Base-by-base conservation (phyloP, 768 basidiomycete genomes). In the Gloeostereum incarnatum region DNA sequence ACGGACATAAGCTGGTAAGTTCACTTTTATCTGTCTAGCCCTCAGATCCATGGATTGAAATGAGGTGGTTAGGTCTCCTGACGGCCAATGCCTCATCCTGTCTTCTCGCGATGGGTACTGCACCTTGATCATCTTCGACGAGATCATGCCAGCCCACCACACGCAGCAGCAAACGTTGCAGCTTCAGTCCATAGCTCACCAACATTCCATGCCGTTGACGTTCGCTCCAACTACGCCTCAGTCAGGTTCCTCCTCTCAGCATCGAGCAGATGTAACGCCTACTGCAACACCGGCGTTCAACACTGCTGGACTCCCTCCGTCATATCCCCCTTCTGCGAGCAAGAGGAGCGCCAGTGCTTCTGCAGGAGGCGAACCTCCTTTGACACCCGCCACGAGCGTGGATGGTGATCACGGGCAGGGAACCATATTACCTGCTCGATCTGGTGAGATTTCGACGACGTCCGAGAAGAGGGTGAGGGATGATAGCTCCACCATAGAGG, bases 31-130 rank as follows among this genome's bases (percentile, higher is more conserved):
- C 22, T n/a, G n/a, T n/a, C n/a, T n/a, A n/a, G 16, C 39, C 36
- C 18, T 39, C 31, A 19, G n/a, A 36, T 18, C 21, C 10, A 32
- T 22, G 16, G 17, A 19, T 13, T 41, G 27, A 31, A 17, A 13
- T 20, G 40, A 22, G 27, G 7, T 22, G 19, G 22, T 18, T 50
- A 98, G 94, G 94, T 94, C 94, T 1, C 79, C 91, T 1, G 96
- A 98, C 50, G 96, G 96, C 3, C 90, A 96, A 57, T 78, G 86
- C 29, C 71, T 99, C 13, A 75, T 98, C 35, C 75, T 97, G 19
- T 84, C 92, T 1, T 88, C 91, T 1, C 78, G 91, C 19, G 96
- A 99, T 54, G 96, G 96, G 0, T 99, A 98, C 59, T 98, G 96
- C 64, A 96, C 94, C 1, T 73, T 97, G 41, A 71, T 96, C 48